phyloP scores from a whole-genome alignment of 225 moss, liverwort and hornwort genomes.

The Marchantia polymorpha region DNA sequence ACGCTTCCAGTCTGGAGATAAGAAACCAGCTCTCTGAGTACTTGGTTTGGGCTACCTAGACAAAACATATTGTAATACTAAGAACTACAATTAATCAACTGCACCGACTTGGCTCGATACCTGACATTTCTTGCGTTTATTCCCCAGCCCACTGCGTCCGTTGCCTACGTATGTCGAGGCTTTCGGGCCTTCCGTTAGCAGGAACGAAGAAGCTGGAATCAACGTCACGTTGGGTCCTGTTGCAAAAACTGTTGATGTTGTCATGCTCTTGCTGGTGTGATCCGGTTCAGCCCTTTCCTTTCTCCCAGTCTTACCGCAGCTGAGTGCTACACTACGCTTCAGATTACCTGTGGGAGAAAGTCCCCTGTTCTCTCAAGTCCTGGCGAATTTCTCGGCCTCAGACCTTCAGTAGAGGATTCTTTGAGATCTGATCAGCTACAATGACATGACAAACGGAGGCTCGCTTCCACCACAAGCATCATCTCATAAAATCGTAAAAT shows the following conservation, averaged over 20 bases:
- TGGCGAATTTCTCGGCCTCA: no score
- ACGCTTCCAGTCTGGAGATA: slow-evolving; percentile 19
- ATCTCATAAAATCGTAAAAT: no score
- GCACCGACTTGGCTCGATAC: not conserved
- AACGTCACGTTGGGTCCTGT: not conserved
- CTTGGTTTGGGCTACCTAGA: slow-evolving; percentile 8
- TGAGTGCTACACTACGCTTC: no score
- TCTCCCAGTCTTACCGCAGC: no score
- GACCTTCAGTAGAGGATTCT: no score
- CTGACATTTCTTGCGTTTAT: not conserved
- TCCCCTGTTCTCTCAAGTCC: no score
- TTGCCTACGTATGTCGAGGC: not conserved
- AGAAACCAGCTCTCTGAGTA: slow-evolving; percentile 22
- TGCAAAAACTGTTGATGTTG: not conserved
- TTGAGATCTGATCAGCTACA: no score
- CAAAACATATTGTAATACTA: not conserved
- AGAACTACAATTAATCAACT: not conserved
- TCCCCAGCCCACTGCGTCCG: not conserved
- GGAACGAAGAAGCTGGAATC: not conserved
- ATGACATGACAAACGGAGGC: no score
- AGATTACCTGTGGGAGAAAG: no score
- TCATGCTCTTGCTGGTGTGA: not conserved
- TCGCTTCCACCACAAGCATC: no score
- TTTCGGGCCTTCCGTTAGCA: not conserved
- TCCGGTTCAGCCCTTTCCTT: no score